Conservation (phyloP, 306 rosid species). For the Oemleria cerasiformis region DNA sequence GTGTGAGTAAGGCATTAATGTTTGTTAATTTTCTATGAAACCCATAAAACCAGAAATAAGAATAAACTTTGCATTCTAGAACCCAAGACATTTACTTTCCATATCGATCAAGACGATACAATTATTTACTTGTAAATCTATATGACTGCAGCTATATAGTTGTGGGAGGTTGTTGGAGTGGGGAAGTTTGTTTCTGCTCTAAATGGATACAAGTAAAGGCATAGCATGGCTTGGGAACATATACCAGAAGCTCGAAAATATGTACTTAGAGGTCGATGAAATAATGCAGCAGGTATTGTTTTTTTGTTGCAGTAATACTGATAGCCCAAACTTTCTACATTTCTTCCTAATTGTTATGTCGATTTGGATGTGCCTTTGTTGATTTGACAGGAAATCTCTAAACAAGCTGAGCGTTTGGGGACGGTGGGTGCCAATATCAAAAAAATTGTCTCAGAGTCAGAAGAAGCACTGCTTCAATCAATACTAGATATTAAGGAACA, state of each 20-base stretch:
- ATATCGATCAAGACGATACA: too few relatives aligned
- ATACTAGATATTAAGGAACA: not conserved
- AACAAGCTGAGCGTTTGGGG: constrained; percentile 8
- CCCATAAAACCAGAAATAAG: too few relatives aligned
- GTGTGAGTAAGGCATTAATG: too few relatives aligned
- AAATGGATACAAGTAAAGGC: constrained; percentile 45
- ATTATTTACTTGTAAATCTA: too few relatives aligned
- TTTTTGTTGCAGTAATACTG: not conserved
- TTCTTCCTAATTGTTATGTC: not conserved
- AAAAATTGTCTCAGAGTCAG: not conserved
- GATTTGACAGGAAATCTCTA: not conserved
- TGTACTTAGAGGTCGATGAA: constrained; percentile 65
- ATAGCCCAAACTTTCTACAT: not conserved
- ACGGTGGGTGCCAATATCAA: not conserved
- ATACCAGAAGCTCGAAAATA: constrained; percentile 60
- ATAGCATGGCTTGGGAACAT: constrained; percentile 59
- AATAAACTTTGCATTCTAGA: too few relatives aligned
- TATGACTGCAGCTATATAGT: too few relatives aligned
- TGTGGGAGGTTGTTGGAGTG: not conserved
- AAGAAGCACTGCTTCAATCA: not conserved
- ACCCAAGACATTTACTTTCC: too few relatives aligned
- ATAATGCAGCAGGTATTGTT: constrained; percentile 53
- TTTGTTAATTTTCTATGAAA: too few relatives aligned
- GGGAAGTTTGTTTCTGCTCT: not conserved
- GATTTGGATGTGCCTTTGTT: not conserved